Base-by-base conservation (phyloP, 208 protist genomes). In the Trypanosomatidae sp. region DNA sequence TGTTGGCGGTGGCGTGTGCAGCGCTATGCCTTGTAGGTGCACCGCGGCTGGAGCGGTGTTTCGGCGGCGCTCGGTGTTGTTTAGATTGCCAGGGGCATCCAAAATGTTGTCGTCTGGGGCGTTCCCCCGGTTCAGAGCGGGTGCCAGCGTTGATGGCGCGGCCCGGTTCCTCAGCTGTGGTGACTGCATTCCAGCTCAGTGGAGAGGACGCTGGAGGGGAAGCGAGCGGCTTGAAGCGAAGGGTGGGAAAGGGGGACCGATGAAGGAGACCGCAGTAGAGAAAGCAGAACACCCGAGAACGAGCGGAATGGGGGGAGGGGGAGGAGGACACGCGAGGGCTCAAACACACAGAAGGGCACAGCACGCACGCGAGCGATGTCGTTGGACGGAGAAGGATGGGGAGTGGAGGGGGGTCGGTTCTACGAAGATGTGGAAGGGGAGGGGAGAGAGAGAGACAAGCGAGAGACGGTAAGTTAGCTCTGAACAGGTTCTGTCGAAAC, bases 1-100 rank as follows among this genome's bases (percentile, higher is more conserved):
- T 0, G 73, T 70, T 3, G 56, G 15, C 19, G 64, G 73, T 25
- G 73, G 73, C 8, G 73, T 77, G 47, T 62, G 65, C 55, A 59
- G 22, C 39, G 3, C 10, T 30, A 10, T 43, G 46, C 19, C 19
- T 28, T 47, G 19, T 17, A 44, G 46, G 15, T 39, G 66, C 41
- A 39, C 52, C 3, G 49, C 41, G 4, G 25, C n/a, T 0, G 74
- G 52, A 6, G 25, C 25, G 13, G 68, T 70, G 74, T 69, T 79
- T 19, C 68, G 59, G 30, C 62, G 66, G 12, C 28, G 47, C 2
- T 69, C 66, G 7, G 69, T 55, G 28, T 28, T 41, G 52, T 30
- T 59, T 3, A 50, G 49, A 15, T 6, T 52, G 43, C 46, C 19
- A 17, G 12, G 8, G 25, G 19, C 49, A 43, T 30, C 28, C 25